Evolutionary conservation across 441 rosid genomes (phyloP), one percentile per base, ranked within the genome.

Genomic region (Arabidopsis lyrata): DNA sequence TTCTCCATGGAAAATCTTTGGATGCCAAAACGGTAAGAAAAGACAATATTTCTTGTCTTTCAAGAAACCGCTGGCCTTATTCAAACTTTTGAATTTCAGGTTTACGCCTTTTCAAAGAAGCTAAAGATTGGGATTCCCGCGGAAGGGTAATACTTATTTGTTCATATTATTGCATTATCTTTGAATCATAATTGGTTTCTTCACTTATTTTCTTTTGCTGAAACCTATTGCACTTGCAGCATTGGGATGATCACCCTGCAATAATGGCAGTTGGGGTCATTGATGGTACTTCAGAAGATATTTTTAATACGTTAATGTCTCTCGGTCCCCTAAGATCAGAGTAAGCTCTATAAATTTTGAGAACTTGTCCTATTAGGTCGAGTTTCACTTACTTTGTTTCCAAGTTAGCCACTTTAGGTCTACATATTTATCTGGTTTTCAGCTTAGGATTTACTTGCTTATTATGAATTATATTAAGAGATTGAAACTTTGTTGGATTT

Each of bases 1-100:
- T 60, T 95, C 98, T 24, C 89, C 93, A 13, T 95, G 97, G 99
- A 95, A 88, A 82, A 91, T 95, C 18, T 93, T 95, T 49, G 99
- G 98, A 56, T 93, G 98, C 80, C 94, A 86, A 76, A 95, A 93
- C 78, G 98, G 98, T 87, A 85, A 79, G 78, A 66, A 9, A 63
- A 39, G 12, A 14, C 70, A 2, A 12, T 14, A 34, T 75, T 60
- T 56, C 24, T 29, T 53, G 38, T 6, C 22, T 16, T 4, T 35
- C 68, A 70, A 48, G 66, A 67, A 66, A 45, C 36, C 48, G 1
- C 6, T 50, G 11, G 68, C 24, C 35, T 71, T 27, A 76, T 49
- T 50, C 44, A 22, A 32, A 41, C 13, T 63, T 68, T 52, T 63
- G 52, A 58, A 24, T 61, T 77, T 45, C 85, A 95, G 97, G 99